Evolutionary conservation across 139 green algal species (phyloP).

Genomic region (Chara braunii): DNA sequence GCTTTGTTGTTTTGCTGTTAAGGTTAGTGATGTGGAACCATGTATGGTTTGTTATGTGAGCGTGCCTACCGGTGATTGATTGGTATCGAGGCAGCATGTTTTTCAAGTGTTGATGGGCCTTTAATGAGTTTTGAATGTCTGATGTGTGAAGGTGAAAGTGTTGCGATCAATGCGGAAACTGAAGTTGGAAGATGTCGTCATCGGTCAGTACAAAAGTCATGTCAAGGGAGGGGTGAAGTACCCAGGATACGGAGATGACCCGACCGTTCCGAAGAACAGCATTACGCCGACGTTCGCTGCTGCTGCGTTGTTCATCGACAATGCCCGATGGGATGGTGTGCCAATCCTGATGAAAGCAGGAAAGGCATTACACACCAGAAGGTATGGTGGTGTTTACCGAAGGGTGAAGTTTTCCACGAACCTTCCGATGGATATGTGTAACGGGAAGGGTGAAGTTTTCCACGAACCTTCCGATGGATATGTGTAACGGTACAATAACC

Average conservation of each 20-base stretch:
- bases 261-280: conserved; percentile 72
- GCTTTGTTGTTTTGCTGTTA: too few relatives aligned
- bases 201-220: conserved; percentile 85
- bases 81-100: too few relatives aligned
- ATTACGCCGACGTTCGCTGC: conserved; percentile 90
- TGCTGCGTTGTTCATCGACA: conserved; percentile 88
- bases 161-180: conserved; percentile 75
- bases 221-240: conserved; percentile 29
- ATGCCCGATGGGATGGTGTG: conserved; percentile 94
- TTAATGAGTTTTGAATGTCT: too few relatives aligned
- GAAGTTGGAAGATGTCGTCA: conserved; percentile 80
- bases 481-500: too few relatives aligned
- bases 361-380: conserved; percentile 79
- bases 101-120: too few relatives aligned
- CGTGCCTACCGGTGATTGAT: too few relatives aligned
- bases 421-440: too few relatives aligned
- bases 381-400: background rate
- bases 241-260: conserved; percentile 89
- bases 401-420: too few relatives aligned
- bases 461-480: too few relatives aligned
- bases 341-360: conserved; percentile 97
- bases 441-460: too few relatives aligned
- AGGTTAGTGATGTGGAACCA: too few relatives aligned
- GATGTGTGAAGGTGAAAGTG: conserved; percentile 87
- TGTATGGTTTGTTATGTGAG: too few relatives aligned